Evolutionary conservation across 2,329 filamentous ascomycete species (phyloP).

Genomic region (Hypoxylon sp.): DNA sequence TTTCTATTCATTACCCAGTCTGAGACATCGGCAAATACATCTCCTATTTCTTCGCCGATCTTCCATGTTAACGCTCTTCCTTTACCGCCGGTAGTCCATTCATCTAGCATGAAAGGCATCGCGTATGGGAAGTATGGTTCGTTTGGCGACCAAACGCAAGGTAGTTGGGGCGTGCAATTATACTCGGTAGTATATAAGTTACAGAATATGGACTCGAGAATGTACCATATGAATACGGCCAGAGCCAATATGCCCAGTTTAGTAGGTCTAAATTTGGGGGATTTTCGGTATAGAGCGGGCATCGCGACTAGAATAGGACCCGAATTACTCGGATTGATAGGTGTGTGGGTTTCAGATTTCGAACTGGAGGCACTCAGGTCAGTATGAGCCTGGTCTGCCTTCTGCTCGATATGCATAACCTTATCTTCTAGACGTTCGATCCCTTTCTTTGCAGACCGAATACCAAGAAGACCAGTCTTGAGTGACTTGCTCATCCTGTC

Average conservation of each 20-base stretch:
- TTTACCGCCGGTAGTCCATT: constrained; percentile 70
- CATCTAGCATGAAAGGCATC: constrained; percentile 73
- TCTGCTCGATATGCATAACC: constrained; percentile 60
- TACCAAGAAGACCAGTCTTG: constrained; percentile 66
- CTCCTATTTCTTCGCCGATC: constrained; percentile 61
- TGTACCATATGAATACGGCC: constrained; percentile 66
- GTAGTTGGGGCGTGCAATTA: constrained; percentile 60
- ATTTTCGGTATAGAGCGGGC: constrained; percentile 63
- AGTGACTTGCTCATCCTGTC: constrained; percentile 68
- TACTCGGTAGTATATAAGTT: constrained; percentile 67
- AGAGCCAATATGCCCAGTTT: constrained; percentile 63
- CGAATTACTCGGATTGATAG: constrained; percentile 21
- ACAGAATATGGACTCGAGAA: constrained; percentile 69
- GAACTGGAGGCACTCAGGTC: constrained; percentile 19
- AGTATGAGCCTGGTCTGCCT: constrained; percentile 37
- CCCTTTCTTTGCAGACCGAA: constrained; percentile 69
- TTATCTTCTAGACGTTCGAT: constrained; percentile 71
- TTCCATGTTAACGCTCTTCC: constrained; percentile 60
- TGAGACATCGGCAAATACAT: constrained; percentile 64
- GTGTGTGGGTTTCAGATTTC: constrained; percentile 15
- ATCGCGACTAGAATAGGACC: constrained; percentile 61
- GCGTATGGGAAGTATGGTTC: constrained; percentile 74
- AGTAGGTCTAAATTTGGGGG: constrained; percentile 64
- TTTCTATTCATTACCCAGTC: constrained; percentile 64
- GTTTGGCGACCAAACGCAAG: constrained; percentile 70